phyloP scores from a whole-genome alignment of 805 yeast genomes.

The Grigorovia transvaalensis region DNA sequence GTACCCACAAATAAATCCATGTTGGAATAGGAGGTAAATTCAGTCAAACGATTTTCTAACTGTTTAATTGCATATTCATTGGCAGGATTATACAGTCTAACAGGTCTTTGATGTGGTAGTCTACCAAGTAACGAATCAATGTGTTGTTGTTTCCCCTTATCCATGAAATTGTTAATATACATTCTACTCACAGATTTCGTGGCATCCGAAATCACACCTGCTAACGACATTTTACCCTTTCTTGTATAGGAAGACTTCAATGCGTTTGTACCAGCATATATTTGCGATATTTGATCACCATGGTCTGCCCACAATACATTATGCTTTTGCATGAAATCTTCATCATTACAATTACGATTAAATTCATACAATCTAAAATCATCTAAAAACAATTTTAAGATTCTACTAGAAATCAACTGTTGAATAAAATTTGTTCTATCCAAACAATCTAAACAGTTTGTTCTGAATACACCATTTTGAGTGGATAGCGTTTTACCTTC shows the following conservation, averaged over 20 bases:
- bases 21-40: constrained; percentile 49
- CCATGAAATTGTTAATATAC: constrained; percentile 92
- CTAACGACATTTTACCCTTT: constrained; percentile 90
- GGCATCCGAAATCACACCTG: constrained; percentile 92
- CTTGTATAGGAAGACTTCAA: constrained; percentile 88
- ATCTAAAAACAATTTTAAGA: constrained; percentile 44
- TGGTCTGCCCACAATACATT: constrained; percentile 95
- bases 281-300: constrained; percentile 92
- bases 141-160: constrained; percentile 74
- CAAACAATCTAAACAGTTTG: constrained; percentile 88
- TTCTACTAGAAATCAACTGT: constrained; percentile 67
- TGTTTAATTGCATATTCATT: constrained; percentile 65
- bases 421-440: constrained; percentile 88
- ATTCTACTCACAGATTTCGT: constrained; percentile 90
- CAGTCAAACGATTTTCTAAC: constrained; percentile 32
- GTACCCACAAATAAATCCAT: constrained; percentile 73
- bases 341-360: constrained; percentile 23
- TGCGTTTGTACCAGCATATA: constrained; percentile 96
- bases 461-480: constrained; percentile 85
- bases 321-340: constrained; percentile 59
- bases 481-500: constrained; percentile 47
- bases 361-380: constrained; percentile 29
- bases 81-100: constrained; percentile 74
- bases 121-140: constrained; percentile 82
- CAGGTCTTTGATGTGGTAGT: constrained; percentile 57